Evolutionary conservation across 1,284 basidiomycete genomes (phyloP), one percentile per base, ranked within the genome.

Genomic region (Rugosomyces carneus): DNA sequence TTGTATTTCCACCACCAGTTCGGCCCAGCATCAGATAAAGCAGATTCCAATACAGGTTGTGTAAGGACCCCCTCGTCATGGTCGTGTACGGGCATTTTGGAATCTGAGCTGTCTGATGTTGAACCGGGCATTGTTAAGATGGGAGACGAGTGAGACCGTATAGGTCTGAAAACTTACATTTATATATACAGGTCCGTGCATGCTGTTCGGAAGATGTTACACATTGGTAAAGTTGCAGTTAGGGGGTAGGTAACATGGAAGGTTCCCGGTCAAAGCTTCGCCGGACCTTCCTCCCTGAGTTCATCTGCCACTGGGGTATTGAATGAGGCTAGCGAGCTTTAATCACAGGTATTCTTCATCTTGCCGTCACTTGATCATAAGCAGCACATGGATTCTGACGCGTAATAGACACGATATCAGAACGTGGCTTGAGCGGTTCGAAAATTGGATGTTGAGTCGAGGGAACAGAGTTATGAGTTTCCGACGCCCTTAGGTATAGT

Each of bases 1-100:
- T 77, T 70, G 41, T 76, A 66, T 46, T 53, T 68, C 39, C 73
- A 68, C 76, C 75, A 78, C 36, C 59, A 54, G 51, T 76, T 78
- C 16, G 69, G 71, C 9, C n/a, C 19, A 18, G 16, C 24, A 21
- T 20, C 32, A 34, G 29, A 20, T n/a, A 31, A 34, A 5, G 26
- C 13, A 13, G 34, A 20, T 5, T 23, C 6, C 6, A 42, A 23
- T n/a, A 41, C 36, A 8, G 34, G 21, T 10, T 27, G 23, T 15
- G 24, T 26, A 20, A 39, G 24, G 11, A 26, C 18, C 46, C 39
- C 29, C n/a, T 8, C 21, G 18, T 47, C 36, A 13, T 18, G 18
- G 37, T 11, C 18, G 37, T 24, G 32, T 7, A 40, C 20, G 23
- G n/a, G 4, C 15, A 35, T 19, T 7, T n/a, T 21, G 32, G 18